Conservation (phyloP, 1,284 basidiomycete genomes). For the Fomitiporia mediterranea region DNA sequence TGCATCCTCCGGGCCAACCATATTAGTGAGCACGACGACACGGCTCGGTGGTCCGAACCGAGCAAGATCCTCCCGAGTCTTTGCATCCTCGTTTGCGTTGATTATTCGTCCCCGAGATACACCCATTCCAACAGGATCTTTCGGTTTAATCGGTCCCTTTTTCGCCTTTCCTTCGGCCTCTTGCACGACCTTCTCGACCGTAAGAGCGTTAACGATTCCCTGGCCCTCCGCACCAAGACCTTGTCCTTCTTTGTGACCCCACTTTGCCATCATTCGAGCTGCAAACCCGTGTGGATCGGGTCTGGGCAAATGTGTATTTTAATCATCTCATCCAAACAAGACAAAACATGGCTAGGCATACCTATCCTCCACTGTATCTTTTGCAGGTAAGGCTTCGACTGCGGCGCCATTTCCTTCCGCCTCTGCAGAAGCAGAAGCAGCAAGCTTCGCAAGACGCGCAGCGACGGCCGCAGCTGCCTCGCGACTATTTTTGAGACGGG, state of each 20-base stretch:
- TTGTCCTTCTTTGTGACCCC: constrained; percentile 91
- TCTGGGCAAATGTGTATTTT: constrained; percentile 32
- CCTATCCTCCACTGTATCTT: constrained; percentile 10
- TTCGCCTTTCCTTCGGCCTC: constrained; percentile 39
- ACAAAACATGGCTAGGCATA: not conserved
- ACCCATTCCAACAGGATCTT: constrained; percentile 36
- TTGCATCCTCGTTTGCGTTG: constrained; percentile 78
- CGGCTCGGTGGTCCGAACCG: constrained; percentile 84
- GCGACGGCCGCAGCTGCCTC: constrained; percentile 81
- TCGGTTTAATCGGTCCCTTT: constrained; percentile 25
- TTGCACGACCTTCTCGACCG: constrained; percentile 62
- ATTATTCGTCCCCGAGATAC: constrained; percentile 81
- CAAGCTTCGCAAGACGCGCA: constrained; percentile 60
- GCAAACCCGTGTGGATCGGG: constrained; percentile 70
- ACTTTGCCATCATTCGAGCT: constrained; percentile 83
- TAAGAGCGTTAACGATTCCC: constrained; percentile 85
- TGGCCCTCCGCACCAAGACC: constrained; percentile 79
- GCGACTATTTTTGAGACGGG: constrained; percentile 48
- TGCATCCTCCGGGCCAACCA: constrained; percentile 77
- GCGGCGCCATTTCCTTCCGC: constrained; percentile 21
- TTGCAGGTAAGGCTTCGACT: constrained; percentile 27
- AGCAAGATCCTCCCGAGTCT: constrained; percentile 65
- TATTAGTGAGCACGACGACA: constrained; percentile 83
- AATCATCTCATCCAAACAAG: not conserved
- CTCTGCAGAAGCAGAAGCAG: constrained; percentile 33